Percentiles rank a stretch among this genome's conserved stretches.
Evolutionary conservation across 106 monocot species (phyloP).

Genomic region (Gastrodia elata): DNA sequence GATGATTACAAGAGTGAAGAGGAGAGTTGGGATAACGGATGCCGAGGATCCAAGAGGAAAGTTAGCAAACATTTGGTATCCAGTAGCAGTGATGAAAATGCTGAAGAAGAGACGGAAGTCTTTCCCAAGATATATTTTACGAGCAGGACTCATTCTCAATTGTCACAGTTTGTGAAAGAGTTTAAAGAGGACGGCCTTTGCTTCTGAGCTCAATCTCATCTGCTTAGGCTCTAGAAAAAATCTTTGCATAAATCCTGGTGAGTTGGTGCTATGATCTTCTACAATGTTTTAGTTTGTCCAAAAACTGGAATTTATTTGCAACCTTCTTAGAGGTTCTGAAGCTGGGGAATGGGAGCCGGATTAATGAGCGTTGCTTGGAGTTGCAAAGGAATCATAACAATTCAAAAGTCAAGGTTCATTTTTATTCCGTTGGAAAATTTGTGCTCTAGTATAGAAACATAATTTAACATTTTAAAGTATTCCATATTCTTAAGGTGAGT

Average conservation of each 20-base stretch:
- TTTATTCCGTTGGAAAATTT: background rate
- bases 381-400: conserved; percentile 59
- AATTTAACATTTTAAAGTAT: too few relatives aligned
- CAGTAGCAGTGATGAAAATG: conserved; percentile 47
- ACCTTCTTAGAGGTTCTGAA: conserved; percentile 51
- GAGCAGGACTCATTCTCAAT: conserved; percentile 88
- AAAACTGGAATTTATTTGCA: background rate
- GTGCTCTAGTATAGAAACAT: too few relatives aligned
- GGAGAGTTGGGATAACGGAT: conserved; percentile 12
- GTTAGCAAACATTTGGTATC: conserved; percentile 15
- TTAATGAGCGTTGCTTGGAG: conserved; percentile 83
- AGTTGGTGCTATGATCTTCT: background rate
- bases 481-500: too few relatives aligned
- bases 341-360: conserved; percentile 51
- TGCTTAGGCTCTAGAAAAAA: conserved; percentile 85
- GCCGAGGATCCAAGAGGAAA: conserved; percentile 44
- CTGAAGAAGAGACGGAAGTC: conserved; percentile 39
- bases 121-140: conserved; percentile 77
- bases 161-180: conserved; percentile 85
- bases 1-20: conserved; percentile 89
- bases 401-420: conserved; percentile 53
- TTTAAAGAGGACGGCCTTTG: conserved; percentile 66
- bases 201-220: conserved; percentile 47
- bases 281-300: background rate
- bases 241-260: conserved; percentile 80